A percentile compares a stretch with the other conserved stretches of the same genome.
Evolutionary conservation across 2,329 filamentous ascomycete genomes (phyloP).

Genomic region (Xylariaceae sp.): DNA sequence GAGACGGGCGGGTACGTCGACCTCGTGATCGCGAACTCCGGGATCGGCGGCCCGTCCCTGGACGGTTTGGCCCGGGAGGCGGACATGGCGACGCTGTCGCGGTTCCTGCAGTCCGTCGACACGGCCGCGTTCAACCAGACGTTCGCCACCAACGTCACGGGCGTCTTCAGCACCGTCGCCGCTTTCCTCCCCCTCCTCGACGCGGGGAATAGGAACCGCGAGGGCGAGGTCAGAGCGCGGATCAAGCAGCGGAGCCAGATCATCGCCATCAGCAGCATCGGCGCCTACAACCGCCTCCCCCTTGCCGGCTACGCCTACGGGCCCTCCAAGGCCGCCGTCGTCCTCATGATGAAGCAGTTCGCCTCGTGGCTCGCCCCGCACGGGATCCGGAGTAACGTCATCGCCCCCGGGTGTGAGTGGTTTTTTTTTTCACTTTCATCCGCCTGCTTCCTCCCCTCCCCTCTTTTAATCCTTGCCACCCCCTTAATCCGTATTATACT

Average conservation of each 20-base stretch:
- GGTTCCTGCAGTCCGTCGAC: constrained; percentile 15
- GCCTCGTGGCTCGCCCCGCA: constrained; percentile 54
- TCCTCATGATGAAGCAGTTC: constrained; percentile 62
- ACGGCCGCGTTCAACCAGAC: constrained; percentile 52
- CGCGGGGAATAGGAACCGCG: constrained; percentile 39
- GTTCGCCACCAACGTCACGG: constrained; percentile 54
- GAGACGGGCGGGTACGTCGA: constrained; percentile 49
- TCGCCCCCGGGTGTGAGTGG: constrained; percentile 26
- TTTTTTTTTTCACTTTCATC: constrained; percentile 1
- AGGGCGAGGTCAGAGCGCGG: too few relatives aligned
- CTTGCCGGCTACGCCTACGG: constrained; percentile 63
- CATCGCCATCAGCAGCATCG: constrained; percentile 60
- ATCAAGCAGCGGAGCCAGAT: constrained; percentile 38
- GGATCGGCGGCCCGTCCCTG: constrained; percentile 35
- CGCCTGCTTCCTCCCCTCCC: not conserved
- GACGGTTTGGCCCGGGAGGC: constrained; percentile 36
- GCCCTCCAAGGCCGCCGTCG: constrained; percentile 58
- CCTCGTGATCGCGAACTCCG: constrained; percentile 54
- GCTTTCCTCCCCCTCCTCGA: constrained; percentile 58
- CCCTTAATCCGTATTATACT: not conserved
- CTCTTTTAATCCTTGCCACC: not conserved
- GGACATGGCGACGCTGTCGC: constrained; percentile 17
- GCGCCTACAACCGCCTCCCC: constrained; percentile 53
- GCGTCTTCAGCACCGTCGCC: constrained; percentile 57
- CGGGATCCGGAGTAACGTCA: constrained; percentile 36